Conservation (phyloP, 805 yeast genomes). For the Ogataea pilisensis region DNA sequence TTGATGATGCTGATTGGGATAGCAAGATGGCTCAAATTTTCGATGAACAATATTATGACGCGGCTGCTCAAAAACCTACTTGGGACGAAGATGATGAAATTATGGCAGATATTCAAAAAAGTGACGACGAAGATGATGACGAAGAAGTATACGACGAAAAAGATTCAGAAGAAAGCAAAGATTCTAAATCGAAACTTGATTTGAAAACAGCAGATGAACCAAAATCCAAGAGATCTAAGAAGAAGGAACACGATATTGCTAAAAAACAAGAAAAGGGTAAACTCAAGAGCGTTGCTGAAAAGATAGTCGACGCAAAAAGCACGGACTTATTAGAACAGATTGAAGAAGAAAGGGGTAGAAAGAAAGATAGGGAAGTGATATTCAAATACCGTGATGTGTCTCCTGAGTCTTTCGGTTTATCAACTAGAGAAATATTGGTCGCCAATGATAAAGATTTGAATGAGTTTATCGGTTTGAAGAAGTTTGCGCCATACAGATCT, state of each 20-base stretch:
- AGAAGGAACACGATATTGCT: slow-evolving; percentile 48
- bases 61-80: slow-evolving; percentile 52
- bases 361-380: slow-evolving; percentile 43
- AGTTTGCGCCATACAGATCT: slow-evolving; percentile 88
- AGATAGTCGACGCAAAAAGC: slow-evolving; percentile 72
- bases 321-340: slow-evolving; percentile 64
- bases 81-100: slow-evolving; percentile 61
- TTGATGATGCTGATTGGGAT: slow-evolving; percentile 91
- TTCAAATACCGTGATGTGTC: slow-evolving; percentile 93
- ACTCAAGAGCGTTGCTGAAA: slow-evolving; percentile 65
- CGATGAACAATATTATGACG: slow-evolving; percentile 76
- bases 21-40: slow-evolving; percentile 76
- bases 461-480: slow-evolving; percentile 81
- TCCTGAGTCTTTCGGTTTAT: slow-evolving; percentile 86
- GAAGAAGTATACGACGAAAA: slow-evolving; percentile 29
- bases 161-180: slow-evolving; percentile 24
- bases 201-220: slow-evolving; percentile 23
- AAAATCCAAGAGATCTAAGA: slow-evolving; percentile 50
- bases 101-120: slow-evolving; percentile 35
- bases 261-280: slow-evolving; percentile 60
- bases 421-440: slow-evolving; percentile 78
- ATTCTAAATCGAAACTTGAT: slow-evolving; percentile 10
- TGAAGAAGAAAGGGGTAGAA: slow-evolving; percentile 61
- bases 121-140: slow-evolving; percentile 28
- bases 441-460: slow-evolving; percentile 89